These are phyloP conservation scores for Dissophora globulifera DNA, from an alignment of 192 early-diverging fungal species.

Conservation along the genomic window DNA sequence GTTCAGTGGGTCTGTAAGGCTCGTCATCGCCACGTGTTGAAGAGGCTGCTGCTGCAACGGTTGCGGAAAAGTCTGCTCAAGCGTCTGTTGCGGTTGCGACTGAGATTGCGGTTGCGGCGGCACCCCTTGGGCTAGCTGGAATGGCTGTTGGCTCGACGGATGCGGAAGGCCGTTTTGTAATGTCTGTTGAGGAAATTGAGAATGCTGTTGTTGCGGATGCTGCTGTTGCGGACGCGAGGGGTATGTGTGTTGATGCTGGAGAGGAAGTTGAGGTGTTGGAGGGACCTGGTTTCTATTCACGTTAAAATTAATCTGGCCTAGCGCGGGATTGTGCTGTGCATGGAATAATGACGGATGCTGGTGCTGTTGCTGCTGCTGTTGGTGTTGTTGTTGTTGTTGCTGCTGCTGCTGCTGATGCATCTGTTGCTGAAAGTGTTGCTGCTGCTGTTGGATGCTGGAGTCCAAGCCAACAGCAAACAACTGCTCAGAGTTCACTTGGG, in stretches of 20 bases:
- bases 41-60: no score
- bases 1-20: constrained; percentile 23
- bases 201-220: constrained; percentile 13
- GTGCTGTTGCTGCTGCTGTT: constrained; percentile 1
- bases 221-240: constrained; percentile 25
- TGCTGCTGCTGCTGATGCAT: constrained; percentile 2
- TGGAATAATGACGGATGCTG: constrained; percentile 14
- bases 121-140: neutral
- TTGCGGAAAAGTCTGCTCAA: no score
- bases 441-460: constrained; percentile 11
- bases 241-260: constrained; percentile 17
- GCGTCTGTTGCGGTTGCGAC: neutral
- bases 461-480: constrained; percentile 3
- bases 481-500: neutral
- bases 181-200: constrained; percentile 1
- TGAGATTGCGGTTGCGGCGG: neutral
- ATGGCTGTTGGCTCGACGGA: constrained; percentile 4
- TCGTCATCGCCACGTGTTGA: constrained; percentile 8
- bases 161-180: constrained; percentile 6
- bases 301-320: constrained; percentile 8
- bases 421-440: constrained; percentile 9
- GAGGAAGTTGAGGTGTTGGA: neutral
- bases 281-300: neutral
- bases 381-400: constrained; percentile 10
- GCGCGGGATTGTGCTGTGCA: neutral